Evolutionary conservation across 2,329 filamentous ascomycete species (phyloP), one percentile per base, ranked within the genome.

Genomic region (Lasiodiplodia citricola): DNA sequence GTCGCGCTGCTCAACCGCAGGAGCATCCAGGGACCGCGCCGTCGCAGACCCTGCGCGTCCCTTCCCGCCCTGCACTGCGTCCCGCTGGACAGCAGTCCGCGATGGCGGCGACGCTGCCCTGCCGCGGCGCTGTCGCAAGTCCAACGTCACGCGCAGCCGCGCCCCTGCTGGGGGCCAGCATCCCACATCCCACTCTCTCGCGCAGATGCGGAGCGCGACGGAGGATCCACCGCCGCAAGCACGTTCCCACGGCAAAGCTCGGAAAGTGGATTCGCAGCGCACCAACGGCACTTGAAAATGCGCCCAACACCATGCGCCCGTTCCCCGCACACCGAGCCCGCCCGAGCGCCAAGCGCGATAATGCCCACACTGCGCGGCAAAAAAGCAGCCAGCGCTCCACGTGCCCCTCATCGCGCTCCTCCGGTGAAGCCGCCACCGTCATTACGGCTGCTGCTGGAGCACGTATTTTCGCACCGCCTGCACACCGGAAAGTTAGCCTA

Each of bases 401-500:
- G 66, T 68, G 66, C 66, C 50, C 25, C 44, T 52, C 66, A 6
- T 62, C 68, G 16, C 58, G 47, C 28, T 69, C 60, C 58, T 65
- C 58, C 38, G 55, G 41, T 31, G 50, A 56, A 62, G 51, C 51
- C 51, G 37, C 47, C 52, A 14, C 55, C 63, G 58, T 44, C 60
- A 63, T 23, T 35, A 18, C 41, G 23, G 37, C 47, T 67, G 62
- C 65, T 72, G 76, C 70, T 75, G 73, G 56, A 78, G 73, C 18
- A 81, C 75, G 68, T 81, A 81, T 73, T 80, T 81, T 67, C 77
- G 75, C 71, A 81, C 77, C 63, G 80, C 79, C 80, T 80, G 71
- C 58, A 28, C 67, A 70, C 62, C 68, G 37, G 56, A 50, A 58
- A 62, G 55, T 70, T 68, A 68, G 68, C 74, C 68, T 35, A 35